Evolutionary conservation across 75 land plant genomes (phyloP).

Genomic region (Picea glauca): DNA sequence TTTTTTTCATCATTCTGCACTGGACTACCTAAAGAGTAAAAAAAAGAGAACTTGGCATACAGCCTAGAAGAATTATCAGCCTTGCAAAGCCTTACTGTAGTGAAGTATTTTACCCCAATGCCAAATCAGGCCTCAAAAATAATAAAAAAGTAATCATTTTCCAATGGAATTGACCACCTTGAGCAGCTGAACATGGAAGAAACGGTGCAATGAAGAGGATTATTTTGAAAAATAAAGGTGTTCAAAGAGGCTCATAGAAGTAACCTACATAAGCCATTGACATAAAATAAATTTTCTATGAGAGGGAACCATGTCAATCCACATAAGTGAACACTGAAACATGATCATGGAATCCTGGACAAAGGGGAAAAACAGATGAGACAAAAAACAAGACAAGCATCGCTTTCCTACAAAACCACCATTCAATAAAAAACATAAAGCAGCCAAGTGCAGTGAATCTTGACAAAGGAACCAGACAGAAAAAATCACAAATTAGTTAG

Average conservation of each 20-base stretch:
- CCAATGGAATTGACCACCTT: background rate
- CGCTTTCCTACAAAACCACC: background rate
- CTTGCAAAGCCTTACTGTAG: background rate
- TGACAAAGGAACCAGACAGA: background rate
- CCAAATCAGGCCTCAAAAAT: background rate
- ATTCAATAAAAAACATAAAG: background rate
- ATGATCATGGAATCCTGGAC: too few species aligned
- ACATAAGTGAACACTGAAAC: background rate
- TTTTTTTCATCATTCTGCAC: background rate
- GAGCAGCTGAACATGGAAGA: background rate
- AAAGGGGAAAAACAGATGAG: background rate
- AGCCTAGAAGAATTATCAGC: background rate
- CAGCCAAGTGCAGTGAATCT: background rate
- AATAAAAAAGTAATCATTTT: background rate
- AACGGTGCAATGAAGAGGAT: background rate
- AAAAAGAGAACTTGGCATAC: background rate
- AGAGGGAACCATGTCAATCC: background rate
- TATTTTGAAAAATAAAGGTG: background rate
- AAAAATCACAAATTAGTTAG: background rate
- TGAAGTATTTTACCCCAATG: too few species aligned
- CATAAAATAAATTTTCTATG: background rate
- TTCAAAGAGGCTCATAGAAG: background rate
- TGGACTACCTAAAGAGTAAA: background rate
- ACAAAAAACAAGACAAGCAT: background rate
- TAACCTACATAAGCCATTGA: background rate